phyloP scores from a whole-genome alignment of 2,329 filamentous ascomycete species.

The Penicillium sp. region DNA sequence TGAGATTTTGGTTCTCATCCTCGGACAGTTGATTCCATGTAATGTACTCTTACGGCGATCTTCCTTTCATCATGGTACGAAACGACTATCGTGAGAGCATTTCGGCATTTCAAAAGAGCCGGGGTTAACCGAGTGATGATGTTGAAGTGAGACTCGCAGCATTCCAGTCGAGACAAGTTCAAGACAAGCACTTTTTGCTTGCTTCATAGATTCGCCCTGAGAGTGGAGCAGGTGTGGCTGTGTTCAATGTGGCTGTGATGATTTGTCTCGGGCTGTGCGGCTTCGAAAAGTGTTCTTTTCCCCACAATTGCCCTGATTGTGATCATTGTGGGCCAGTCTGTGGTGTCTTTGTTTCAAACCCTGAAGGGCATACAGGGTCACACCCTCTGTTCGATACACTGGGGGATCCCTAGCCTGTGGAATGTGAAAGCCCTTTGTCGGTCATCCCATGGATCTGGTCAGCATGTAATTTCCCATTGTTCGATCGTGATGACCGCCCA shows the following conservation, averaged over 20 bases:
- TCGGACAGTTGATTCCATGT: neutral
- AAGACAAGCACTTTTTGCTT: neutral
- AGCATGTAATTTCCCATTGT: constrained; percentile 5
- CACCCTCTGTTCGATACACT: neutral
- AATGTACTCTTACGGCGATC: neutral
- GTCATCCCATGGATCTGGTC: constrained; percentile 6
- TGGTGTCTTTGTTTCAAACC: neutral
- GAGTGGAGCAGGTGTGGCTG: constrained; percentile 21
- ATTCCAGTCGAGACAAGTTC: neutral
- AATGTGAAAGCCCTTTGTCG: neutral
- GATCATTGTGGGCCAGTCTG: neutral
- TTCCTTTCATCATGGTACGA: neutral
- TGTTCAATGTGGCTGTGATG: constrained; percentile 18
- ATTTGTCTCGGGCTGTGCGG: constrained; percentile 6
- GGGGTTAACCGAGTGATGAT: neutral
- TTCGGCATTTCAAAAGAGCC: too few relatives aligned
- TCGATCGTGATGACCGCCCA: neutral
- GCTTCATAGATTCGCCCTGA: neutral
- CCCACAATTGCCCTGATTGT: constrained; percentile 16
- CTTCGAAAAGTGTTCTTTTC: constrained; percentile 13
- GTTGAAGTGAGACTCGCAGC: neutral
- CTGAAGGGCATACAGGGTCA: neutral
- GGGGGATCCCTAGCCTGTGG: neutral
- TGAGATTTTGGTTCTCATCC: too few relatives aligned
- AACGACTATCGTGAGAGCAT: neutral